These are phyloP conservation scores for Candida sphagnicola DNA, from an alignment of 805 yeast species.

Conservation along the genomic window DNA sequence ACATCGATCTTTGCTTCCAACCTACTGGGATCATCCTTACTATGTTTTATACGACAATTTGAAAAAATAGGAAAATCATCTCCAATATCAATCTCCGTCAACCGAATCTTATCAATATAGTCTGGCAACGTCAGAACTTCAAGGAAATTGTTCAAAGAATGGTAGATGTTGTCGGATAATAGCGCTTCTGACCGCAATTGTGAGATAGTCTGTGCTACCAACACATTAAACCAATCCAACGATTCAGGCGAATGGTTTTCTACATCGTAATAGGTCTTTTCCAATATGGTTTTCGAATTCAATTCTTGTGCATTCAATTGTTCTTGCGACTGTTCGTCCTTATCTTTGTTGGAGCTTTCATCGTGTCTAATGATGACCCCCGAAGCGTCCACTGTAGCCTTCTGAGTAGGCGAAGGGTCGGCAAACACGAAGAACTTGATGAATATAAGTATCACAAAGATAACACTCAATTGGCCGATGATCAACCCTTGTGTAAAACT, in stretches of 20 bases:
- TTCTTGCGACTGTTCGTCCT: conserved; percentile 5
- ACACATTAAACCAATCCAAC: conserved; percentile 93
- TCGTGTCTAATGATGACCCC: conserved; percentile 33
- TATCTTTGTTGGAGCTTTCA: conserved; percentile 14
- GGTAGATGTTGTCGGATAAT: conserved; percentile 76
- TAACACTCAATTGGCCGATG: conserved; percentile 70
- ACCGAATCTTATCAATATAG: conserved; percentile 69
- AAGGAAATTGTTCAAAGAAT: conserved; percentile 68
- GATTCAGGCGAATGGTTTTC: conserved; percentile 85
- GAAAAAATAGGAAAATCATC: conserved; percentile 94
- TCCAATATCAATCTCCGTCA: conserved; percentile 89
- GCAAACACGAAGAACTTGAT: conserved; percentile 75
- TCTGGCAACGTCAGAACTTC: conserved; percentile 66
- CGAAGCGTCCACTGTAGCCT: conserved; percentile 23
- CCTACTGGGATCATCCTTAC: conserved; percentile 49
- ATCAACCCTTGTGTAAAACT: conserved; percentile 76
- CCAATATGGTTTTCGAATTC: conserved; percentile 53
- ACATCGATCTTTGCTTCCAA: conserved; percentile 88
- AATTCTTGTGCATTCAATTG: conserved; percentile 11
- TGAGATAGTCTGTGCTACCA: conserved; percentile 84
- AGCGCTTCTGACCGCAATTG: conserved; percentile 89
- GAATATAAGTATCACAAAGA: conserved; percentile 57
- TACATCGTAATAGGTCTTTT: conserved; percentile 90
- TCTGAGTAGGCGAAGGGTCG: conserved; percentile 48
- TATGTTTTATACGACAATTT: conserved; percentile 76